Evolutionary conservation across 805 yeast species (phyloP), one percentile per base, ranked within the genome.

Genomic region (Brettanomyces bruxellensis): DNA sequence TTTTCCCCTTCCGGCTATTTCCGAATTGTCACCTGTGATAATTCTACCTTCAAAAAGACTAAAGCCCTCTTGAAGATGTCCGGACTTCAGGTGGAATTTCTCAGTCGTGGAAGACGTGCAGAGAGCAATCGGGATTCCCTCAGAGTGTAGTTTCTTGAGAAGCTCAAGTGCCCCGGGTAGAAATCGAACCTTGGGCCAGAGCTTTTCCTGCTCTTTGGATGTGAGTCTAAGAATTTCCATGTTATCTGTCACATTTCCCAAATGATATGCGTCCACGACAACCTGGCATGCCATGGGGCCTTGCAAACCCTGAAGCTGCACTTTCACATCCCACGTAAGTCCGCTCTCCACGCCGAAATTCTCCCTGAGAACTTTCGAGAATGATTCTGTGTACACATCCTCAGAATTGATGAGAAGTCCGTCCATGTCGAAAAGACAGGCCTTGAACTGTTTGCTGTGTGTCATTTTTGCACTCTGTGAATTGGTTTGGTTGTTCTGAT

Each of bases 401-500:
- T 93, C 99, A 4, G 97, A 86, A 67, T 90, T 87, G 59, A 93
- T 76, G 51, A 93, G 71, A 24, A 95, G 76, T 1, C 99, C 99
- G 62, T 93, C 99, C 98, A 93, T 86, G 71, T 87, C 96, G 50
- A 62, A 64, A 6, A 61, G 54, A 49, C 64, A 62, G 36, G 66
- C 65, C 40, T 57, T 58, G 25, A 52, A 51, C 9, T 47, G 24
- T 38, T 47, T 38, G 47, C 11, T 28, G 11, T 28, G 32, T 28
- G 32, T 28, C 32, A 28, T 28, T 28, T 28, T 6, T 28, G 32
- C 11, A 9, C 7, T 28, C 11, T 18, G 18, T 18, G 18, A 18
- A 18, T 18, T 18, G 18, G 1, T 18, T 18, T 18, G 18, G 18
- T 18, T 18, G 18, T 18, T 18, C 18, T 18, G 18, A 18, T 18